Conservation (phyloP, 192 early-diverging fungal species). For the Podochytrium sp. region DNA sequence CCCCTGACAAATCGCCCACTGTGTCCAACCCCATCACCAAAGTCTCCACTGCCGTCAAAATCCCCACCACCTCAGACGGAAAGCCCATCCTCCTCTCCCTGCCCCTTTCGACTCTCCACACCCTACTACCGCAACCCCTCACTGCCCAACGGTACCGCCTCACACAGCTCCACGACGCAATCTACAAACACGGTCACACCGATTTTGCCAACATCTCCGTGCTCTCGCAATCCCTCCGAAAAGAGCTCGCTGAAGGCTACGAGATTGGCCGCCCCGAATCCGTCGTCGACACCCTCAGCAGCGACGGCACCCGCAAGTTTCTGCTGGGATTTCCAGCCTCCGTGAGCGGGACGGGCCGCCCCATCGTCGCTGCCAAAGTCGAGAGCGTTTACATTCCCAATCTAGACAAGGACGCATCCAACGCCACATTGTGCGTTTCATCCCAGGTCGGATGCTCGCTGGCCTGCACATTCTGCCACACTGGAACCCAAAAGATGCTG, state of each 20-base stretch:
- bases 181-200: constrained; percentile 54
- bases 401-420: not conserved
- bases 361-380: not conserved
- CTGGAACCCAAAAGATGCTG: constrained; percentile 83
- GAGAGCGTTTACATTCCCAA: constrained; percentile 26
- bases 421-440: constrained; percentile 78
- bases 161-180: constrained; percentile 32
- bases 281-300: not conserved
- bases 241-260: constrained; percentile 52
- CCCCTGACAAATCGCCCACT: no score
- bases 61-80: not conserved
- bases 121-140: not conserved
- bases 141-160: not conserved
- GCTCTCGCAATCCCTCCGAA: constrained; percentile 55
- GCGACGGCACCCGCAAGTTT: constrained; percentile 56
- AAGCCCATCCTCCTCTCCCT: not conserved
- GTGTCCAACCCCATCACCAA: no score
- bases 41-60: not conserved
- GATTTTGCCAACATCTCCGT: constrained; percentile 71
- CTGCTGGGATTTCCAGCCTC: constrained; percentile 40
- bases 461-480: constrained; percentile 88
- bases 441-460: constrained; percentile 87
- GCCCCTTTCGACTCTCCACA: not conserved
- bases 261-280: constrained; percentile 30
- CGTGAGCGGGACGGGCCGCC: not conserved